Evolutionary conservation across 306 rosid species (phyloP).

Genomic region (Prosopis cineraria): DNA sequence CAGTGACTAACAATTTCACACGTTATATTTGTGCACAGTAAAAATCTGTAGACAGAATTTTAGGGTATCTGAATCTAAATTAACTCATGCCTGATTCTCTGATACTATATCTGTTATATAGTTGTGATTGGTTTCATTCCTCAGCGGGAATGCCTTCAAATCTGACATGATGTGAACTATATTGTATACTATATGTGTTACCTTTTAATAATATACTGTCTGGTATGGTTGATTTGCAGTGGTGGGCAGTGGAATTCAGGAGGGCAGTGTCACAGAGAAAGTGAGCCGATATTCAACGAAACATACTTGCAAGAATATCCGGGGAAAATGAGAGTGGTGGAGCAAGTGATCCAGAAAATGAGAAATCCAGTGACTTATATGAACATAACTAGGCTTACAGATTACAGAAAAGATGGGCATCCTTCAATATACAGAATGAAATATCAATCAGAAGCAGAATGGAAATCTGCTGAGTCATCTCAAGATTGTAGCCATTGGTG

Average conservation of each 20-base stretch:
- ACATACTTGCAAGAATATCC: slow-evolving; percentile 58
- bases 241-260: slow-evolving; percentile 93
- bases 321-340: slow-evolving; percentile 67
- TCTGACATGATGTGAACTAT: slow-evolving; percentile 2
- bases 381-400: slow-evolving; percentile 85
- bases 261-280: slow-evolving; percentile 75
- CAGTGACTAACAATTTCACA: background rate
- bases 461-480: slow-evolving; percentile 31
- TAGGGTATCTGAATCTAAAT: slow-evolving; percentile 5
- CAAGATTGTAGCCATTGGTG: slow-evolving; percentile 82
- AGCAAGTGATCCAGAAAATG: slow-evolving; percentile 55
- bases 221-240: slow-evolving; percentile 45
- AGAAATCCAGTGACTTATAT: slow-evolving; percentile 64
- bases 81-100: background rate
- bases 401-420: slow-evolving; percentile 89
- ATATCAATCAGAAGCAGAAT: slow-evolving; percentile 46
- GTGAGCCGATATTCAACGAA: slow-evolving; percentile 62
- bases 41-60: background rate
- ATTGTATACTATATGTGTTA: too few species aligned
- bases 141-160: background rate
- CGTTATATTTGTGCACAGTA: background rate
- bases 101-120: background rate
- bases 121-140: too few species aligned
- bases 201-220: too few species aligned
- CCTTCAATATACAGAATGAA: slow-evolving; percentile 77